These are phyloP conservation scores for Lobosporangium transversale DNA, from an alignment of 192 early-diverging fungal species.

Conservation along the genomic window DNA sequence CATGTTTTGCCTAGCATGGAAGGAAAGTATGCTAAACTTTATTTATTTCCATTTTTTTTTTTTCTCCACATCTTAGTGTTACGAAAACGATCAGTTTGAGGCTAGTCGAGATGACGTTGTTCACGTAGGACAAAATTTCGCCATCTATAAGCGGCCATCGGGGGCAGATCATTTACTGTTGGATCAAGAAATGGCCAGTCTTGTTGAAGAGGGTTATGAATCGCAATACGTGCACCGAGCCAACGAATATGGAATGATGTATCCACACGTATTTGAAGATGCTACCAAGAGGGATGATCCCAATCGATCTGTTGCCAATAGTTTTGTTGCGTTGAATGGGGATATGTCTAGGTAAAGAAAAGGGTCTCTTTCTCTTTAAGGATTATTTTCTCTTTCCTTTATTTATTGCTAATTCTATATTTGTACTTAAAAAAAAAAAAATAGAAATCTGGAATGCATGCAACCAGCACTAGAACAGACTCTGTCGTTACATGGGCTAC, in stretches of 20 bases:
- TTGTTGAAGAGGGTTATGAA: conserved; percentile 29
- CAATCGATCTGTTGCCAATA: background rate
- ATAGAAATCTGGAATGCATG: conserved; percentile 27
- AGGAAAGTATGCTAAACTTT: background rate
- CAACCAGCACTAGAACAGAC: conserved; percentile 38
- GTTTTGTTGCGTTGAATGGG: conserved; percentile 28
- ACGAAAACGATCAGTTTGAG: conserved; percentile 34
- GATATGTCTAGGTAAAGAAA: conserved; percentile 23
- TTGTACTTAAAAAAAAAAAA: background rate
- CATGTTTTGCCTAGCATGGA: background rate
- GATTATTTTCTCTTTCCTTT: background rate
- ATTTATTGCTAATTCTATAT: background rate
- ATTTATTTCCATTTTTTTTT: background rate
- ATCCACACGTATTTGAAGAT: conserved; percentile 14
- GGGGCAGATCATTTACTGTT: conserved; percentile 35
- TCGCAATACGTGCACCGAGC: conserved; percentile 9
- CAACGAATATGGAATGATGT: background rate
- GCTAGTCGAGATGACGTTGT: conserved; percentile 36
- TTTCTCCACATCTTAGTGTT: conserved; percentile 9
- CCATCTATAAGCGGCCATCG: conserved; percentile 28
- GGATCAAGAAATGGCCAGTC: conserved; percentile 37
- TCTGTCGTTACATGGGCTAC: conserved; percentile 22
- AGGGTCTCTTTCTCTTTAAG: background rate
- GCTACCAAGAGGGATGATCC: conserved; percentile 19
- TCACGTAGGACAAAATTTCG: conserved; percentile 26